A percentile compares a stretch with the other conserved stretches of the same genome.
Conservation (phyloP, 2,329 filamentous ascomycete genomes). For the Epichloe elymi region DNA sequence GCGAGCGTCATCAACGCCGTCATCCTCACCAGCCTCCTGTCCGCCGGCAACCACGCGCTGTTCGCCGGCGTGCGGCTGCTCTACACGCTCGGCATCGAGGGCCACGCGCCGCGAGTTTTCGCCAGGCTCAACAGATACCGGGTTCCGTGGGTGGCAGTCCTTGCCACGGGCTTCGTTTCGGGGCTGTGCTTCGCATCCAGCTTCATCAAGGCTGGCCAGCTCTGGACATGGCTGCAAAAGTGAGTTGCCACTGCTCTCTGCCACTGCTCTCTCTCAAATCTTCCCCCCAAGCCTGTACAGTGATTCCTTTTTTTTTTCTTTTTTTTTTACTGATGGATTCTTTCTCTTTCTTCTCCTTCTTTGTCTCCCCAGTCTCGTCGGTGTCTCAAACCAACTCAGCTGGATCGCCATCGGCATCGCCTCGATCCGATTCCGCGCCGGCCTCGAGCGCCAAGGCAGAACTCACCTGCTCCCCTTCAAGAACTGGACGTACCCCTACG, state of each 20-base stretch:
- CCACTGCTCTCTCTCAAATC: too few species aligned
- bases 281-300: neutral
- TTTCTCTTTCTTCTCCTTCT: neutral
- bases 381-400: conserved; percentile 53
- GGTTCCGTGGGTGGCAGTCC: conserved; percentile 26
- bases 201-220: conserved; percentile 50
- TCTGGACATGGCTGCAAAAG: conserved; percentile 57
- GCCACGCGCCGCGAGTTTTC: conserved; percentile 43
- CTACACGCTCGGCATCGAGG: conserved; percentile 25
- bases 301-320: neutral
- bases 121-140: conserved; percentile 22
- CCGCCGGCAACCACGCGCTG: conserved; percentile 24
- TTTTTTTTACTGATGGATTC: neutral
- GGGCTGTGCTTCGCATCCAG: conserved; percentile 51
- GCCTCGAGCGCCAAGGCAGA: conserved; percentile 42
- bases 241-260: conserved; percentile 15
- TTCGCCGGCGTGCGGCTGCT: conserved; percentile 22
- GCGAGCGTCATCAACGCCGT: conserved; percentile 46
- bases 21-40: conserved; percentile 28
- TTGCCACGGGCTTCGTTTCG: conserved; percentile 41
- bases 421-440: conserved; percentile 51
- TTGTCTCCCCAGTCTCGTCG: conserved; percentile 36
- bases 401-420: conserved; percentile 53
- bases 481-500: conserved; percentile 54
- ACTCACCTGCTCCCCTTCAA: conserved; percentile 48